Conservation (phyloP, 2,329 filamentous ascomycete species). For the Chrysosporium keratinophilum region DNA sequence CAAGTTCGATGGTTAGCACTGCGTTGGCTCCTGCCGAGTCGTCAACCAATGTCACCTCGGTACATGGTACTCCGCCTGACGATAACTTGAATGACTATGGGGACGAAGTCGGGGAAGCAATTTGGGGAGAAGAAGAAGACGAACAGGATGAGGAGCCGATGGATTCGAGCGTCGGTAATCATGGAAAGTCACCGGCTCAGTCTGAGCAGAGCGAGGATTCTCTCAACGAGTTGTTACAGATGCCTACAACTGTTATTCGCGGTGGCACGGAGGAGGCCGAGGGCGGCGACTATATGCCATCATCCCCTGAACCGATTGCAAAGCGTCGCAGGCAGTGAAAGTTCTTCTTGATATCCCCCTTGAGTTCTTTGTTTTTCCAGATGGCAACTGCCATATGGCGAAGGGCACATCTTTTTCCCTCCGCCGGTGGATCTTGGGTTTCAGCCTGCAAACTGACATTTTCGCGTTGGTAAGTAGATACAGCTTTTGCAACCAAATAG, state of each 20-base stretch:
- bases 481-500: no score
- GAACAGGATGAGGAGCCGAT: no score
- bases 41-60: conserved; percentile 10
- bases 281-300: conserved; percentile 22
- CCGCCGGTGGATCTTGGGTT: no score
- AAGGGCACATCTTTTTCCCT: no score
- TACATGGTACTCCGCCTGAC: conserved; percentile 6
- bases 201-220: conserved; percentile 12
- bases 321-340: conserved; percentile 18
- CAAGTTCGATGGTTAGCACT: conserved; percentile 32
- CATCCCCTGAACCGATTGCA: background rate
- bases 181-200: background rate
- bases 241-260: conserved; percentile 16
- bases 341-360: no score
- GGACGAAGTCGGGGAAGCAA: conserved; percentile 7
- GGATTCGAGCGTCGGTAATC: background rate
- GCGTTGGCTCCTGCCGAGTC: conserved; percentile 24
- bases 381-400: no score
- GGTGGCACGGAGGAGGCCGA: conserved; percentile 24
- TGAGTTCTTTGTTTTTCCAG: no score
- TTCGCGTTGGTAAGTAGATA: no score
- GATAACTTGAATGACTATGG: conserved; percentile 2
- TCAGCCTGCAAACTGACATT: no score
- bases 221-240: conserved; percentile 14
- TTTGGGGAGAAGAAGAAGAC: background rate